Evolutionary conservation across 495 filamentous ascomycete genomes (phyloP).

Genomic region (Geoglossum glabrum): DNA sequence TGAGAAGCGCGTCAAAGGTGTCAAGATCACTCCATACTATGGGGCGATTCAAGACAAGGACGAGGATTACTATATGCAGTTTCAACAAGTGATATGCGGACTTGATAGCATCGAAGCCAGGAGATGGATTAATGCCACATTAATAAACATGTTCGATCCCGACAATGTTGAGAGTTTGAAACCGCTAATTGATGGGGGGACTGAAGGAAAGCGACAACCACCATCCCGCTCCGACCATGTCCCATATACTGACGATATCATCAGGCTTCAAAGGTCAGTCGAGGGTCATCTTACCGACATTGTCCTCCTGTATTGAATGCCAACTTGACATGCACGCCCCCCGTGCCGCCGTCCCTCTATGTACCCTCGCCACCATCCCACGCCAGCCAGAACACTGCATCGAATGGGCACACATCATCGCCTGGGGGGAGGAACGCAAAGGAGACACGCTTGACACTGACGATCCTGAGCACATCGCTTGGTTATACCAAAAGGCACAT

Average conservation of each 20-base stretch:
- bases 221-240: background rate
- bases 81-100: constrained; percentile 85
- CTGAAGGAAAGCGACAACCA: constrained; percentile 41
- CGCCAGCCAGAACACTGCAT: constrained; percentile 97
- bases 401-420: constrained; percentile 93
- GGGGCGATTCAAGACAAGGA: constrained; percentile 95
- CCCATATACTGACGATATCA: background rate
- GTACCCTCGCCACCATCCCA: constrained; percentile 90
- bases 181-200: constrained; percentile 89
- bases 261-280: constrained; percentile 90
- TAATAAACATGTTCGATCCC: constrained; percentile 73
- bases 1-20: constrained; percentile 66
- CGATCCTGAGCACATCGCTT: constrained; percentile 89
- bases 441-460: constrained; percentile 63
- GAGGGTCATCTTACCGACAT: constrained; percentile 73
- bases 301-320: constrained; percentile 94
- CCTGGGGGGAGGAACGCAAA: constrained; percentile 45
- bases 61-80: constrained; percentile 95
- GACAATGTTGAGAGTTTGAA: constrained; percentile 66
- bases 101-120: constrained; percentile 93
- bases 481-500: constrained; percentile 80
- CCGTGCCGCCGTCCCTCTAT: constrained; percentile 80
- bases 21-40: constrained; percentile 82
- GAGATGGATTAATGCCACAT: constrained; percentile 91
- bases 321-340: constrained; percentile 97